Evolutionary conservation across 306 rosid species (phyloP).

Genomic region (Chamaecrista fasciculata): DNA sequence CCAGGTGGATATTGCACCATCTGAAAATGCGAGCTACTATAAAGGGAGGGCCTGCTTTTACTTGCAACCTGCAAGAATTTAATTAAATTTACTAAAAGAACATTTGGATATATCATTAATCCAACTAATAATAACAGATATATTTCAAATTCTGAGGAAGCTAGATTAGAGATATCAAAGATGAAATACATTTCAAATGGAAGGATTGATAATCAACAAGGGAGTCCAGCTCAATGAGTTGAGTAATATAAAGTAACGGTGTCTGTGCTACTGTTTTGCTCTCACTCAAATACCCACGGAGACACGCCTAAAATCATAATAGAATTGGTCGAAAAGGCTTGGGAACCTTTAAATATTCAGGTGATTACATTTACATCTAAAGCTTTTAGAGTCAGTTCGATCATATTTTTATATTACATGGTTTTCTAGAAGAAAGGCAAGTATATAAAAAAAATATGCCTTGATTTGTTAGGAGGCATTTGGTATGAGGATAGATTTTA

Average conservation of each 20-base stretch:
- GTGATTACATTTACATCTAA: neutral
- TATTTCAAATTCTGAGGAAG: conserved; percentile 6
- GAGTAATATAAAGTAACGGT: neutral
- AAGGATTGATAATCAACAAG: conserved; percentile 4
- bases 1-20: conserved; percentile 70
- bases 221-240: conserved; percentile 5
- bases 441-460: neutral
- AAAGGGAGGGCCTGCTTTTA: conserved; percentile 63
- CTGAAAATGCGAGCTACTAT: conserved; percentile 81
- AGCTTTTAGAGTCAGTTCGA: neutral
- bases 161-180: neutral
- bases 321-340: neutral
- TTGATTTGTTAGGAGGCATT: too few species aligned
- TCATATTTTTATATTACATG: neutral
- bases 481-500: too few species aligned
- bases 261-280: neutral
- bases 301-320: neutral
- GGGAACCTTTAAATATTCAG: neutral
- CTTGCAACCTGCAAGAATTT: conserved; percentile 63
- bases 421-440: neutral
- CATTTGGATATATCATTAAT: conserved; percentile 14
- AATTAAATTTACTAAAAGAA: conserved; percentile 26
- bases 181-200: neutral
- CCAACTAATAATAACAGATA: conserved; percentile 11
- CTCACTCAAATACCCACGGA: neutral